Evolutionary conservation across 2,329 filamentous ascomycete species (phyloP), one percentile per base, ranked within the genome.

Genomic region (Spiromastix sp.): DNA sequence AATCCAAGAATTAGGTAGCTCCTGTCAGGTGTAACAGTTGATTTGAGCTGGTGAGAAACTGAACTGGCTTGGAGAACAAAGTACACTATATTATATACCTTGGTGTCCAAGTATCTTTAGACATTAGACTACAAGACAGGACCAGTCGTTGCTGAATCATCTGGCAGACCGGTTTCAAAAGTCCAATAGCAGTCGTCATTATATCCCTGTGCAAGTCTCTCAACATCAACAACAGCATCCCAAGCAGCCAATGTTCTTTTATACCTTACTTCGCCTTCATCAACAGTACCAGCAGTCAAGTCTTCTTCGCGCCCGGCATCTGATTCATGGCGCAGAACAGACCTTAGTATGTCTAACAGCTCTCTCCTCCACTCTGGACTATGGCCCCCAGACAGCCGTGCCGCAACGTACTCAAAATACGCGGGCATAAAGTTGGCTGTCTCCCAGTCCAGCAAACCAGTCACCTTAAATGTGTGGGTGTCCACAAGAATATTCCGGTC

Each of bases 391-490:
- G 38, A 40, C n/a, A 43, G 39, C 20, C 41, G 34, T 36, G 41
- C 41, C 9, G 17, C 12, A 17, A 40, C 39, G 31, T 43, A 45
- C 21, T 43, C 41, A 43, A 36, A 43, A 32, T 45, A 45, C 17
- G 41, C 43, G 3, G 43, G 38, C 41, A 43, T 43, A 25, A 42
- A 36, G 36, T 39, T 40, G n/a, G 41, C 38, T 29, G 30, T 34
- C 25, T 42, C 41, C 43, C 43, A 42, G 32, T 45, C 41, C 27
- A 45, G 25, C 16, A 45, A 43, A 18, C 43, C 42, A 10, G 38
- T 45, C 25, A 45, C 36, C 17, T 9, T 27, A 18, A 45, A 39
- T n/a, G 41, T 42, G 30, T 38, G 11, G 15, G 38, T 41, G 17
- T 45, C 36, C 19, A 45, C 32, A 5, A 43, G 39, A 13, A 45